Conservation (phyloP, 805 yeast species). For the Nakazawaea pomicola region DNA sequence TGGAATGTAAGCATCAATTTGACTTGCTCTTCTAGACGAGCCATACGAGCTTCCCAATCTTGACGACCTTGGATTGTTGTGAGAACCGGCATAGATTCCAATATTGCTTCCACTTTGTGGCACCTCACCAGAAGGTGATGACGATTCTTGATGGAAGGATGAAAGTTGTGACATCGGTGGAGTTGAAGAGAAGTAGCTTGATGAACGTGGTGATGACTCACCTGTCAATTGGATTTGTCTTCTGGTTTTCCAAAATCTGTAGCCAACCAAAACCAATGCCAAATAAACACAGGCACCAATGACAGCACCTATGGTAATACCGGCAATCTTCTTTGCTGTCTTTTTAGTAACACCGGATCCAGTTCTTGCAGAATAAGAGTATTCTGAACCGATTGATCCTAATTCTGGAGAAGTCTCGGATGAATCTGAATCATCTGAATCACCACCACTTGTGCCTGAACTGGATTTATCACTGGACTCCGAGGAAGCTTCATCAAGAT, state of each 20-base stretch:
- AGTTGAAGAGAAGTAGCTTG: constrained; percentile 11
- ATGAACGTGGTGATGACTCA: constrained; percentile 12
- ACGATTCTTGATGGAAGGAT: constrained; percentile 15
- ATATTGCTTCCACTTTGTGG: too few relatives aligned
- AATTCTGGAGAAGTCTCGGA: constrained; percentile 1
- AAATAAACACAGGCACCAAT: constrained; percentile 70
- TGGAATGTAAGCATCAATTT: constrained; percentile 29
- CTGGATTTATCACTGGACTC: constrained; percentile 13
- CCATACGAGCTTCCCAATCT: constrained; percentile 11
- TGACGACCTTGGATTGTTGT: not conserved
- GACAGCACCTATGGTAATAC: constrained; percentile 79
- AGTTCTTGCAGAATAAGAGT: not conserved
- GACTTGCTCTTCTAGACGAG: constrained; percentile 19
- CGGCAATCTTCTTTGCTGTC: constrained; percentile 50
- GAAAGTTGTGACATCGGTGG: constrained; percentile 18
- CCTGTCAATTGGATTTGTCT: constrained; percentile 13
- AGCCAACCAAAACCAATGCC: constrained; percentile 50
- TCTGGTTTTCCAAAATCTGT: constrained; percentile 33
- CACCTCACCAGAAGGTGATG: constrained; percentile 13
- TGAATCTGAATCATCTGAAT: constrained; percentile 8
- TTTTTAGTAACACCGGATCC: constrained; percentile 1
- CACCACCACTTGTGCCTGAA: constrained; percentile 9
- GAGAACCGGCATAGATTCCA: constrained; percentile 8
- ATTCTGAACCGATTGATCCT: constrained; percentile 6
- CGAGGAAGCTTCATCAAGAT: constrained; percentile 14